Percentiles rank a stretch among this genome's conserved stretches.
These are phyloP conservation scores for Coffea eugenioides DNA, from an alignment of 257 asterid genomes.

Conservation along the genomic window DNA sequence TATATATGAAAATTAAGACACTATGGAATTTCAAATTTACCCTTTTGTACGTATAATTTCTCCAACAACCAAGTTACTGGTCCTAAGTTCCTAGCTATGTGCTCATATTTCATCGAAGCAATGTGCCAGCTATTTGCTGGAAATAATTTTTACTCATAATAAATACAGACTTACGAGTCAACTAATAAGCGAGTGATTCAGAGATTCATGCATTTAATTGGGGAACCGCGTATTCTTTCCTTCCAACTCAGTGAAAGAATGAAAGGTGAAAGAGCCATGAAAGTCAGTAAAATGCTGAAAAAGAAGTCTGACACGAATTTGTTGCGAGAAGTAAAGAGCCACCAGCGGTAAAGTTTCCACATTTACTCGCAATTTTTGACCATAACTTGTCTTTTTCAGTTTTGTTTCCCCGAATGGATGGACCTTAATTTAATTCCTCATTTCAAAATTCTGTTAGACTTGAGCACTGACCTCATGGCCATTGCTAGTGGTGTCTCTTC, in stretches of 20 bases:
- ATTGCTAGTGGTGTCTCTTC: constrained; percentile 65
- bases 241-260: constrained; percentile 14
- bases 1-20: too few species aligned
- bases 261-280: constrained; percentile 11
- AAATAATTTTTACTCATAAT: too few species aligned
- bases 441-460: neutral
- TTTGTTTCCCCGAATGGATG: neutral
- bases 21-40: too few species aligned
- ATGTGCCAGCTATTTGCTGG: too few species aligned
- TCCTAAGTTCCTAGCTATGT: neutral
- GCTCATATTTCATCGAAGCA: neutral
- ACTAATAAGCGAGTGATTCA: neutral
- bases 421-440: neutral
- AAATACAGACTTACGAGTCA: neutral
- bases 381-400: neutral
- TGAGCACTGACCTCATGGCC: constrained; percentile 69
- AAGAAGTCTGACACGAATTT: constrained; percentile 19
- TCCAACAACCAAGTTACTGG: neutral
- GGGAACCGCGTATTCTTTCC: neutral
- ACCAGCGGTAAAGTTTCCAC: neutral
- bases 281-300: constrained; percentile 19
- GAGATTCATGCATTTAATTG: neutral
- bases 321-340: neutral
- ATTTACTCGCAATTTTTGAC: constrained; percentile 12
- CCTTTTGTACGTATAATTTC: too few species aligned